A percentile compares a stretch with the other conserved stretches of the same genome.
Evolutionary conservation across 352 stramenopile genomes (phyloP).

Genomic region (Peronospora farinosa): DNA sequence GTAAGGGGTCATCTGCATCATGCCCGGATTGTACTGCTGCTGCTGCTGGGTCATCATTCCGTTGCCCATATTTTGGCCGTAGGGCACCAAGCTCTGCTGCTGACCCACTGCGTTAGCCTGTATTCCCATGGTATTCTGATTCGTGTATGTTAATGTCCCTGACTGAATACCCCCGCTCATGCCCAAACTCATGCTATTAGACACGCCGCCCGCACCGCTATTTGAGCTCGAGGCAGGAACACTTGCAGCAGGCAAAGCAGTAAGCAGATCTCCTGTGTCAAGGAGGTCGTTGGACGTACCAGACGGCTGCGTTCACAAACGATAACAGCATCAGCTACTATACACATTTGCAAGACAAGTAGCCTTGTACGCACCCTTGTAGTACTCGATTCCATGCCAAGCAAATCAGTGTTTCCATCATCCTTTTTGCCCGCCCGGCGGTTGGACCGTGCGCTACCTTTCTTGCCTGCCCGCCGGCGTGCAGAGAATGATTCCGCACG

Average conservation of each 20-base stretch:
- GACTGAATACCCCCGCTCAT: constrained; percentile 27
- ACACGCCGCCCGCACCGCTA: constrained; percentile 37
- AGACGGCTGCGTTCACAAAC: constrained; percentile 18
- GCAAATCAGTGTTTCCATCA: constrained; percentile 45
- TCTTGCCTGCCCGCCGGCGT: constrained; percentile 62
- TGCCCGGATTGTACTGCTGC: constrained; percentile 41
- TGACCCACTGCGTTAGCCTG: constrained; percentile 18
- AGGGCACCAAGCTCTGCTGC: constrained; percentile 30
- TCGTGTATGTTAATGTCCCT: constrained; percentile 33
- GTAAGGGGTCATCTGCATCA: constrained; percentile 80
- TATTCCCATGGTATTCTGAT: constrained; percentile 34
- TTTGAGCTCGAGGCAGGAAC: constrained; percentile 20
- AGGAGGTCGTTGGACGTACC: constrained; percentile 38
- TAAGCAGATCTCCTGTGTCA: constrained; percentile 40
- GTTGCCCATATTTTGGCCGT: constrained; percentile 31
- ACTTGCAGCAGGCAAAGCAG: constrained; percentile 36
- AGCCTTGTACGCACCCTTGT: constrained; percentile 23
- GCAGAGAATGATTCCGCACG: constrained; percentile 66
- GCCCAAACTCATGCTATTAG: constrained; percentile 58
- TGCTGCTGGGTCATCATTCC: constrained; percentile 40
- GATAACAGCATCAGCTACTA: constrained; percentile 16
- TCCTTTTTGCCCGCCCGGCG: constrained; percentile 50
- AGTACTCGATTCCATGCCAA: constrained; percentile 42
- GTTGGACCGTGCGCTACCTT: constrained; percentile 40
- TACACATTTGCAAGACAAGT: background rate